Percentiles rank a stretch among this genome's conserved stretches.
These are phyloP conservation scores for Hypoxylon lenormandii DNA, from an alignment of 495 filamentous ascomycete genomes.

Conservation along the genomic window DNA sequence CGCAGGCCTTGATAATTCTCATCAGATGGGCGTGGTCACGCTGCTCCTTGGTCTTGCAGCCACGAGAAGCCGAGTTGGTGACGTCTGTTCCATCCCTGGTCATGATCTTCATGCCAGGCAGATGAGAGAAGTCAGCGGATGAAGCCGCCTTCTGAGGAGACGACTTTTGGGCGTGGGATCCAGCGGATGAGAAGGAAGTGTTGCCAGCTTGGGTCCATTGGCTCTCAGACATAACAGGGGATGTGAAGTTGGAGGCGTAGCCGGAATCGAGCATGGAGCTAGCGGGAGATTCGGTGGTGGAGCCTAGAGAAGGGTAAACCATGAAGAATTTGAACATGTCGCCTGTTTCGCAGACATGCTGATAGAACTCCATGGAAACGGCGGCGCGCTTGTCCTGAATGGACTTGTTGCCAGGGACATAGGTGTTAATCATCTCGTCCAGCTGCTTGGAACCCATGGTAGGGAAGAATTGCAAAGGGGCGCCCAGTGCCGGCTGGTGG, in stretches of 20 bases:
- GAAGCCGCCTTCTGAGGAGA: slow-evolving; percentile 43
- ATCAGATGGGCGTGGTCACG: slow-evolving; percentile 69
- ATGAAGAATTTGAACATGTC: slow-evolving; percentile 65
- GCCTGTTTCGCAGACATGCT: slow-evolving; percentile 57
- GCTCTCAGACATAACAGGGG: slow-evolving; percentile 57
- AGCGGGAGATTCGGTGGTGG: slow-evolving; percentile 55
- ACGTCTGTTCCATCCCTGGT: slow-evolving; percentile 68
- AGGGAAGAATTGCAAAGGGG: slow-evolving; percentile 65
- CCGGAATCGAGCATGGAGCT: slow-evolving; percentile 58
- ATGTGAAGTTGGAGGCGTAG: slow-evolving; percentile 58
- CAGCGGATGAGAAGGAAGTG: slow-evolving; percentile 37
- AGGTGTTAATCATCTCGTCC: slow-evolving; percentile 65
- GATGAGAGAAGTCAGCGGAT: slow-evolving; percentile 57
- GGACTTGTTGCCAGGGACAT: slow-evolving; percentile 62
- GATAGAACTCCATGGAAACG: slow-evolving; percentile 67
- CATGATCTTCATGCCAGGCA: slow-evolving; percentile 71
- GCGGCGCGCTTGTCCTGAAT: slow-evolving; percentile 66
- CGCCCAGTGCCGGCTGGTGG: slow-evolving; percentile 63
- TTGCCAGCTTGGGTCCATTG: slow-evolving; percentile 55
- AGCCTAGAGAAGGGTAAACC: slow-evolving; percentile 56
- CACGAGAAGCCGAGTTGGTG: slow-evolving; percentile 67
- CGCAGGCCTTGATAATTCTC: slow-evolving; percentile 70
- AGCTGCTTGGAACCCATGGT: slow-evolving; percentile 65
- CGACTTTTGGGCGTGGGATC: slow-evolving; percentile 32
- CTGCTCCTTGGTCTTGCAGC: slow-evolving; percentile 71